Evolutionary conservation across 495 filamentous ascomycete genomes (phyloP), one percentile per base, ranked within the genome.

Genomic region (Hypoxylon crocopeplum): DNA sequence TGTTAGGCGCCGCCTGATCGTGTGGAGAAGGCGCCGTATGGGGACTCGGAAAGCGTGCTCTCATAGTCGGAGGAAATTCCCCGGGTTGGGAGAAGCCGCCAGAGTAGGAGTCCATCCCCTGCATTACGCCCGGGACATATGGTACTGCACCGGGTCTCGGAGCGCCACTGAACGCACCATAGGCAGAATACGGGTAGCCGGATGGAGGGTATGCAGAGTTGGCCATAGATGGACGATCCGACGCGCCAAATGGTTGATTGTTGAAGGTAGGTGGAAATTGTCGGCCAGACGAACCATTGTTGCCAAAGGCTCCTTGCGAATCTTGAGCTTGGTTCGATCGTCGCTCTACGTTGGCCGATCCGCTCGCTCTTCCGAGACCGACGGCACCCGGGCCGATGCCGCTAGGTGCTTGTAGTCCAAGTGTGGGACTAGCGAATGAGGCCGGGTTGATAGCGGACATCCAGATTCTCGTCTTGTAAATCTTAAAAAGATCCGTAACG

Each of bases 371-470:
- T 21, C 70, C 71, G 7, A 79, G 72, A 16, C 76, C 76, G 21
- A 87, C 82, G 41, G 84, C 82, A 22, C 84, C 85, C 13, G 84
- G 81, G 5, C 84, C 85, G 62, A 87, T 78, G 20, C 82, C 82
- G 56, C 81, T 85, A 1, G 86, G 83, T 1, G 84, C 82, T 66
- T 87, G 86, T 25, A 93, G 74, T 22, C 89, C 86, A 40, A 88
- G 77, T 20, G 83, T 79, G 3, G 90, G 89, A 46, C 90, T 93
- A n/a, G 92, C 91, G 71, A 97, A 97, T 1, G 93, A 96, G 5
- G 94, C 94, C 2, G 94, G 95, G 68, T 98, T 98, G 76, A 98
- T 95, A 6, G 94, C 93, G 4, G 92, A 97, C 92, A 98, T 96
- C 94, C 94, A 98, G 69, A 98, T 98, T 48, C 94, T 85, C 15